Evolutionary conservation across 148 eudicot genomes (phyloP).

Genomic region (Selenicereus undatus): DNA sequence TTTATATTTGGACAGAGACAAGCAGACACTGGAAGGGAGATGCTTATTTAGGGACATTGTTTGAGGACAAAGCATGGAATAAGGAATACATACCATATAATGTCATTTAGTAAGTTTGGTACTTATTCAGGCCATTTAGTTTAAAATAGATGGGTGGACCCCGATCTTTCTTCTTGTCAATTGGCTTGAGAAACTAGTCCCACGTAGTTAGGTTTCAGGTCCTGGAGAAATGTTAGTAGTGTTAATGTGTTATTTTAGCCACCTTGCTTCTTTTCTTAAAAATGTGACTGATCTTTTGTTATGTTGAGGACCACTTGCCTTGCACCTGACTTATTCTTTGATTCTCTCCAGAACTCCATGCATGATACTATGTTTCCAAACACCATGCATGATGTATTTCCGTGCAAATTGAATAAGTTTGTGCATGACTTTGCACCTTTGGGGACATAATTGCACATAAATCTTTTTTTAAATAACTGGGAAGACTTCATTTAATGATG

Average conservation of each 20-base stretch:
- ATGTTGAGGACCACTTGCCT: slow-evolving; percentile 32
- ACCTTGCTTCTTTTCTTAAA: slow-evolving; percentile 41
- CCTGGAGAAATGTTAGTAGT: slow-evolving; percentile 32
- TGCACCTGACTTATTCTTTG: slow-evolving; percentile 33
- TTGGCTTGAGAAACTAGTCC: slow-evolving; percentile 34
- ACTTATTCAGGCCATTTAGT: slow-evolving; percentile 58
- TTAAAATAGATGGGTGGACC: slow-evolving; percentile 32
- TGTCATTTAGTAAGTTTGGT: slow-evolving; percentile 75
- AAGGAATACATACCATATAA: slow-evolving; percentile 53
- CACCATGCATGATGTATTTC: slow-evolving; percentile 10
- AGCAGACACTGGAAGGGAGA: slow-evolving; percentile 42
- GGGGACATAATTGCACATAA: neutral
- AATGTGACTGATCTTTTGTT: slow-evolving; percentile 30
- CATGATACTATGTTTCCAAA: slow-evolving; percentile 1
- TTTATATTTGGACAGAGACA: slow-evolving; percentile 52
- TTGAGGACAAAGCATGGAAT: slow-evolving; percentile 67
- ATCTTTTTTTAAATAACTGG: neutral
- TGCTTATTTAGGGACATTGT: slow-evolving; percentile 60
- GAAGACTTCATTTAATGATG: neutral
- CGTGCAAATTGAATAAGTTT: neutral
- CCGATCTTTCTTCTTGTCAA: slow-evolving; percentile 35
- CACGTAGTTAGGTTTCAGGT: slow-evolving; percentile 30
- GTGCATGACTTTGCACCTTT: neutral
- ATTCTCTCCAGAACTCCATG: slow-evolving; percentile 13
- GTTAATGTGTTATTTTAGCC: slow-evolving; percentile 44